Conservation (phyloP, 2,329 filamentous ascomycete genomes). For the Aspergillus sp. region DNA sequence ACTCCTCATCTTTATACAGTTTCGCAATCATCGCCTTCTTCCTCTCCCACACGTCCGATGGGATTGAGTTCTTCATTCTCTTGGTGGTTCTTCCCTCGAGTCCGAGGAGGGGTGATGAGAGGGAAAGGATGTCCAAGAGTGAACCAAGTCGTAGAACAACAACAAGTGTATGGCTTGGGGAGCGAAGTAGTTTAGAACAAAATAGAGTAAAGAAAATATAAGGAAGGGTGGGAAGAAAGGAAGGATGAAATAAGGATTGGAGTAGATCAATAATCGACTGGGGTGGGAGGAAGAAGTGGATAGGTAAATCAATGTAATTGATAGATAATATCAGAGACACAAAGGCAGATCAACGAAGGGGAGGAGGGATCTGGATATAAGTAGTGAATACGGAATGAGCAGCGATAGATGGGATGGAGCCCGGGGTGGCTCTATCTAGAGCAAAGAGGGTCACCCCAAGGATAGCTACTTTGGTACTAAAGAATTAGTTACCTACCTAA, state of each 20-base stretch:
- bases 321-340: background rate
- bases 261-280: background rate
- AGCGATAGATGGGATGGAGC: background rate
- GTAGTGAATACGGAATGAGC: background rate
- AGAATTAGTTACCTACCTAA: slow-evolving; percentile 2
- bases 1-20: slow-evolving; percentile 46
- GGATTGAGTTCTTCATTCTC: slow-evolving; percentile 43
- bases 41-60: slow-evolving; percentile 45
- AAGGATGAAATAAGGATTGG: background rate
- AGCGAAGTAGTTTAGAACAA: background rate
- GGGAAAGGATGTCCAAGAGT: background rate
- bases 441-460: slow-evolving; percentile 2
- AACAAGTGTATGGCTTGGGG: background rate
- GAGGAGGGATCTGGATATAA: background rate
- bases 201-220: background rate
- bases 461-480: slow-evolving; percentile 4
- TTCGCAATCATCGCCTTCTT: slow-evolving; percentile 43
- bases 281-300: background rate
- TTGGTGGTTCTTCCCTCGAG: background rate
- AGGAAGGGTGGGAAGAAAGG: background rate
- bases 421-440: background rate
- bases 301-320: background rate
- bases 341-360: background rate
- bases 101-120: background rate
- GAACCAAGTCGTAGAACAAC: background rate